phyloP scores from a whole-genome alignment of 2,329 filamentous ascomycete species.

The Westerdykella aurantiaca region DNA sequence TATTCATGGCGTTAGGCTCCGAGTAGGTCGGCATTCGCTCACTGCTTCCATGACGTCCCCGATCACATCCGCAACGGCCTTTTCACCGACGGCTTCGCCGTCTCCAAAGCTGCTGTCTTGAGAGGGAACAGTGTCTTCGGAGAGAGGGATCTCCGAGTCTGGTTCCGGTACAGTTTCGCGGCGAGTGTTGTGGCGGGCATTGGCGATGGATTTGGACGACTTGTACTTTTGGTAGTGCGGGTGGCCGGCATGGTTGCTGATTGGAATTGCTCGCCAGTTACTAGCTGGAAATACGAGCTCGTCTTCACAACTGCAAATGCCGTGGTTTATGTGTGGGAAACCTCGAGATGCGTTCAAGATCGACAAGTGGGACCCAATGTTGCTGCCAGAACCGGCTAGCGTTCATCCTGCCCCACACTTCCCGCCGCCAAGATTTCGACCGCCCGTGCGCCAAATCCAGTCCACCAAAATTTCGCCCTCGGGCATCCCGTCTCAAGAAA shows the following conservation, averaged over 20 bases:
- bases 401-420: conserved; percentile 12
- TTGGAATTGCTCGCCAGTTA: not conserved
- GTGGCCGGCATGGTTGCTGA: not conserved
- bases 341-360: too few species aligned
- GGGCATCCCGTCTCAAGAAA: not conserved
- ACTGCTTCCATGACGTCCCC: conserved; percentile 14
- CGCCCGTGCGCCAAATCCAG: conserved; percentile 12
- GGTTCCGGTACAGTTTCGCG: not conserved
- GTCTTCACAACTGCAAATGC: not conserved
- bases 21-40: conserved; percentile 7
- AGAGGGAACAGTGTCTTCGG: not conserved
- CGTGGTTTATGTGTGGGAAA: not conserved
- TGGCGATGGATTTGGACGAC: not conserved
- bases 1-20: not conserved
- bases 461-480: conserved; percentile 26
- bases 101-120: conserved; percentile 1
- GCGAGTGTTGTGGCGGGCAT: not conserved
- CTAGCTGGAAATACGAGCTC: not conserved
- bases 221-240: not conserved
- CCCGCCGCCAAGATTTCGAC: conserved; percentile 23
- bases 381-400: not conserved
- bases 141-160: not conserved
- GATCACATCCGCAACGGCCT: conserved; percentile 3
- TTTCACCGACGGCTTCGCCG: conserved; percentile 1
- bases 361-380: not conserved